A percentile compares a stretch with the other conserved stretches of the same genome.
Conservation (phyloP, 768 basidiomycete species). For the Exidia glandulosa region DNA sequence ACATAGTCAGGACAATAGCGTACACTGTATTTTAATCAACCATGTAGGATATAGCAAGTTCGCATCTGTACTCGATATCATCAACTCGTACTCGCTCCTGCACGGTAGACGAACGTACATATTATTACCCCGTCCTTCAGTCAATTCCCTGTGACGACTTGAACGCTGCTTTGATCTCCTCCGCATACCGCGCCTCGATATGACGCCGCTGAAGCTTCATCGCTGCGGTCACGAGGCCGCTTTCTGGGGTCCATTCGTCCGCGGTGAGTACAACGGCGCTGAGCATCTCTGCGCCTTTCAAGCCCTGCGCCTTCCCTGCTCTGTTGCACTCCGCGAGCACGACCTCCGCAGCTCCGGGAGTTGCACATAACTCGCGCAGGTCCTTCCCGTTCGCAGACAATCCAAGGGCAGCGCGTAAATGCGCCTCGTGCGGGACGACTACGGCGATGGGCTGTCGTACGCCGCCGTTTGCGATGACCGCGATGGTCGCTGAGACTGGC, state of each 20-base stretch:
- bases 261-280: slow-evolving; percentile 69
- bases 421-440: slow-evolving; percentile 67
- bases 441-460: slow-evolving; percentile 83
- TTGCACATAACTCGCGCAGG: slow-evolving; percentile 45
- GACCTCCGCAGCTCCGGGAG: slow-evolving; percentile 42
- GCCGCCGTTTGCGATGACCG: slow-evolving; percentile 65
- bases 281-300: slow-evolving; percentile 69
- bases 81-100: no score
- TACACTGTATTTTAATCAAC: no score
- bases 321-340: slow-evolving; percentile 70
- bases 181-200: slow-evolving; percentile 52
- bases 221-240: slow-evolving; percentile 77
- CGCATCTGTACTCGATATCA: no score
- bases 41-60: no score
- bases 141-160: no score
- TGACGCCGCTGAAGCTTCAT: slow-evolving; percentile 78
- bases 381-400: slow-evolving; percentile 14
- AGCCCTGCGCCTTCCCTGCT: slow-evolving; percentile 74
- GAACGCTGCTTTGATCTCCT: slow-evolving; percentile 58
- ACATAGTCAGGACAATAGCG: no score
- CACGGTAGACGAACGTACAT: no score
- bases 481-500: slow-evolving; percentile 68
- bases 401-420: slow-evolving; percentile 53
- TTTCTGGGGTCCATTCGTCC: slow-evolving; percentile 91
- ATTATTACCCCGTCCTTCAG: no score